A percentile compares a stretch with the other conserved stretches of the same genome.
phyloP scores from a whole-genome alignment of 176 grass and related monocot genomes.

The Avena atlantica region DNA sequence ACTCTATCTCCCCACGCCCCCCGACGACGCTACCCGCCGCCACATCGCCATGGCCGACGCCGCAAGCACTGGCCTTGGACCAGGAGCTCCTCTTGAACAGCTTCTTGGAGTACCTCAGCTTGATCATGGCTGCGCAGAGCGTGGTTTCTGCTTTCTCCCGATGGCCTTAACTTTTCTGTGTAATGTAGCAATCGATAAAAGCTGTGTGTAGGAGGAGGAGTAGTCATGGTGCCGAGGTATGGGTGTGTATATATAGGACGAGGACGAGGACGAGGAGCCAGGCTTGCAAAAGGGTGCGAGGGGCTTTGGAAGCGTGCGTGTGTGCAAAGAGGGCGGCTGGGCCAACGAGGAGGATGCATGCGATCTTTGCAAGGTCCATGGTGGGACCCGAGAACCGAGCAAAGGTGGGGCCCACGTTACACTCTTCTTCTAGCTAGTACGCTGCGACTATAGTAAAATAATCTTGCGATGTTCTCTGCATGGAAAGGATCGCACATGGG shows the following conservation, averaged over 20 bases:
- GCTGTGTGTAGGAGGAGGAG: background rate
- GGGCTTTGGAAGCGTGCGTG: constrained; percentile 74
- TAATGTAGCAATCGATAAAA: background rate
- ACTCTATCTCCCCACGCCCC: constrained; percentile 63
- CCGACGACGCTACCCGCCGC: background rate
- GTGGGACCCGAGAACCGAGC: constrained; percentile 19
- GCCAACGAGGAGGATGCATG: constrained; percentile 42
- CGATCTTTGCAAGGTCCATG: constrained; percentile 48
- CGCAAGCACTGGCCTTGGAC: constrained; percentile 46
- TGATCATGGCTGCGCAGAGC: constrained; percentile 60
- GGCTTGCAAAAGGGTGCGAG: constrained; percentile 22
- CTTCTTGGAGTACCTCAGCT: constrained; percentile 90
- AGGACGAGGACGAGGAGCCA: constrained; percentile 30
- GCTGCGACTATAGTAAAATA: background rate
- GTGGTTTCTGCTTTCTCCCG: background rate
- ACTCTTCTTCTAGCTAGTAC: background rate
- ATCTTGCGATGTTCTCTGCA: background rate
- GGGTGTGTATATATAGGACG: constrained; percentile 26
- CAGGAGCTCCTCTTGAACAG: constrained; percentile 88
- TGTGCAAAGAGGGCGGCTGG: constrained; percentile 49
- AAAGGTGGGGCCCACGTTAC: constrained; percentile 25
- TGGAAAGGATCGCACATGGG: constrained; percentile 51
- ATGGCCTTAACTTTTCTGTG: background rate
- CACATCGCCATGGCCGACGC: constrained; percentile 6
- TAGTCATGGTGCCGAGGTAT: background rate